These are phyloP conservation scores for Lobosporangium transversale DNA, from an alignment of 192 early-diverging fungal genomes.

Conservation along the genomic window DNA sequence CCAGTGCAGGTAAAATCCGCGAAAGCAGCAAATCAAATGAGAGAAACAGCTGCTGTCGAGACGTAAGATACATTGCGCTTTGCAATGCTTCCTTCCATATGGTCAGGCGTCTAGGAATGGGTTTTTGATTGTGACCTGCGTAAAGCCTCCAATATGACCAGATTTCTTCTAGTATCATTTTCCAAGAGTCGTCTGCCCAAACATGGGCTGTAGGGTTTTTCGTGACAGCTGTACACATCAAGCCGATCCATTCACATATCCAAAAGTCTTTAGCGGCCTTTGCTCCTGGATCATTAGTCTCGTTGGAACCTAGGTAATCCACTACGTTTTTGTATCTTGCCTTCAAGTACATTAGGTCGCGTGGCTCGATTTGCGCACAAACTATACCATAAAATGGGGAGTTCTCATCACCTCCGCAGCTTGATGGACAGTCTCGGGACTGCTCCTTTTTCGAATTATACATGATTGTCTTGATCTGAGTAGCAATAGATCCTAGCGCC, in stretches of 20 bases:
- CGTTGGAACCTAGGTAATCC: conserved; percentile 18
- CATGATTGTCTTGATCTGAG: conserved; percentile 62
- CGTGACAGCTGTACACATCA: conserved; percentile 1
- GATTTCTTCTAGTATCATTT: background rate
- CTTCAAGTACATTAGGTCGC: conserved; percentile 25
- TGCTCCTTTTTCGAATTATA: too few relatives aligned
- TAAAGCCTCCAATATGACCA: conserved; percentile 1
- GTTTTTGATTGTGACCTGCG: conserved; percentile 6
- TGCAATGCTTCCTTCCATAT: conserved; percentile 16
- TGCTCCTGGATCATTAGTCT: conserved; percentile 13
- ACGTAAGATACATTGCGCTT: conserved; percentile 50
- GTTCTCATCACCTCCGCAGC: too few relatives aligned
- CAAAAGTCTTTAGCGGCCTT: conserved; percentile 31
- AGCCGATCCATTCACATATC: conserved; percentile 29
- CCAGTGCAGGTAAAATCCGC: conserved; percentile 70
- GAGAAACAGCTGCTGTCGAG: conserved; percentile 67
- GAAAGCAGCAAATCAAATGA: conserved; percentile 77
- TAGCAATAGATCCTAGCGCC: conserved; percentile 67
- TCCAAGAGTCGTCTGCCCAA: conserved; percentile 30
- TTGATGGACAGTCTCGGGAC: too few relatives aligned
- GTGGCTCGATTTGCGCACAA: conserved; percentile 10
- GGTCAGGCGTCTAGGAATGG: background rate
- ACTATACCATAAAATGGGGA: conserved; percentile 36
- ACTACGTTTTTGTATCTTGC: conserved; percentile 19
- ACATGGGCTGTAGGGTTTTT: background rate